A percentile compares a stretch with the other conserved stretches of the same genome.
These are phyloP conservation scores for Arctostaphylos glauca DNA, from an alignment of 148 eudicot genomes.

Conservation along the genomic window DNA sequence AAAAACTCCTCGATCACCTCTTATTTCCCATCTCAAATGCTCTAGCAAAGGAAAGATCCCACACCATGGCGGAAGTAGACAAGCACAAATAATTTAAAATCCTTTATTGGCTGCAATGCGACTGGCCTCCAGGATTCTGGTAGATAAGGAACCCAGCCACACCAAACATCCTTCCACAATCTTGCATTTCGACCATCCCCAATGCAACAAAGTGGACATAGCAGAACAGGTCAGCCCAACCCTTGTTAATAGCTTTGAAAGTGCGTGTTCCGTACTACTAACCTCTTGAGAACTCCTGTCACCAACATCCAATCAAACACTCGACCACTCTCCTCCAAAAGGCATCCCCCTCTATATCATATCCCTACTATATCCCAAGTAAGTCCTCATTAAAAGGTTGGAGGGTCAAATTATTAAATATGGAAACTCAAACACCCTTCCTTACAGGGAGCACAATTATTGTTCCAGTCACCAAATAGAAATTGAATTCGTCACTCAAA, in stretches of 20 bases:
- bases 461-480: too few species aligned
- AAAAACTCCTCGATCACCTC: neutral
- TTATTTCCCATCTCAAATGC: neutral
- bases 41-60: slow-evolving; percentile 2
- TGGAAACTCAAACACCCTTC: too few species aligned
- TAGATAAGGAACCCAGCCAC: too few species aligned
- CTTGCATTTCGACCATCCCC: too few species aligned
- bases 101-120: neutral
- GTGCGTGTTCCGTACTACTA: neutral
- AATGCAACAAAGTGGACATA: neutral
- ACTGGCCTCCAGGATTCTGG: neutral
- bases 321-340: neutral
- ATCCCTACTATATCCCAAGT: neutral
- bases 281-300: neutral
- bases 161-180: too few species aligned
- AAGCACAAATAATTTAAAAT: neutral
- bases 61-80: neutral
- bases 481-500: too few species aligned
- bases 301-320: neutral
- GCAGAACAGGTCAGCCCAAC: neutral
- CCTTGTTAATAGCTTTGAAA: neutral
- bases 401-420: neutral
- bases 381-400: neutral
- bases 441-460: too few species aligned
- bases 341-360: neutral